phyloP scores from a whole-genome alignment of 176 grass and related monocot genomes.

The Elymus sibiricus region DNA sequence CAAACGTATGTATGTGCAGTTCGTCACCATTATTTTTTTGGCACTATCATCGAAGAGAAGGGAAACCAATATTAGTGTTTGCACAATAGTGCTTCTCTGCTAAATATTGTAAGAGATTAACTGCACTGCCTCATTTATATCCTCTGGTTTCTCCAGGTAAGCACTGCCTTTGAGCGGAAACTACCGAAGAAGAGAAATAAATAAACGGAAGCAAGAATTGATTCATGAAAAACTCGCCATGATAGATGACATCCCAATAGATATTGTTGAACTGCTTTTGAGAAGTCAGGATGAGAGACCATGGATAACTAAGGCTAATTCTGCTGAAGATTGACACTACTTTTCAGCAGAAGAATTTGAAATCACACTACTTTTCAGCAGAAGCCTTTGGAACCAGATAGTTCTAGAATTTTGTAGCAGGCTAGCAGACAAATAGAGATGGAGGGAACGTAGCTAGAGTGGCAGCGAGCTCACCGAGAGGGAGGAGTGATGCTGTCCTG shows the following conservation, averaged over 20 bases:
- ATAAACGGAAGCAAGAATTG: slow-evolving; percentile 23
- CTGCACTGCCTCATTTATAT: slow-evolving; percentile 15
- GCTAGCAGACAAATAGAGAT: no score
- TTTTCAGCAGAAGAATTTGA: slow-evolving; percentile 19
- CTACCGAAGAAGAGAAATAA: slow-evolving; percentile 20
- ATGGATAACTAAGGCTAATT: slow-evolving; percentile 26
- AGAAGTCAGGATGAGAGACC: slow-evolving; percentile 57
- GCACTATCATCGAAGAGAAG: no score
- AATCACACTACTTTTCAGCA: no score
- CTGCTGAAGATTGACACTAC: slow-evolving; percentile 8
- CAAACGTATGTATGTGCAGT: no score
- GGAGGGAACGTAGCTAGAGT: no score
- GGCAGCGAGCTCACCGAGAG: no score
- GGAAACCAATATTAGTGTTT: neutral
- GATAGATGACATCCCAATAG: slow-evolving; percentile 78
- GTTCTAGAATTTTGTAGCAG: neutral
- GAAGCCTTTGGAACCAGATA: neutral
- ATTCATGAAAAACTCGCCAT: slow-evolving; percentile 24
- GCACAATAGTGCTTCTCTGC: neutral
- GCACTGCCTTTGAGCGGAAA: slow-evolving; percentile 6
- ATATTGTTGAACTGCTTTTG: slow-evolving; percentile 80
- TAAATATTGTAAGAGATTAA: slow-evolving; percentile 16
- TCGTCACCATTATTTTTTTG: no score
- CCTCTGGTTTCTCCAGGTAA: slow-evolving; percentile 38
- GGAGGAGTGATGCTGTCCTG: no score